Conservation (phyloP, 1,139 yeast genomes). For the Yamadazyma sp. region DNA sequence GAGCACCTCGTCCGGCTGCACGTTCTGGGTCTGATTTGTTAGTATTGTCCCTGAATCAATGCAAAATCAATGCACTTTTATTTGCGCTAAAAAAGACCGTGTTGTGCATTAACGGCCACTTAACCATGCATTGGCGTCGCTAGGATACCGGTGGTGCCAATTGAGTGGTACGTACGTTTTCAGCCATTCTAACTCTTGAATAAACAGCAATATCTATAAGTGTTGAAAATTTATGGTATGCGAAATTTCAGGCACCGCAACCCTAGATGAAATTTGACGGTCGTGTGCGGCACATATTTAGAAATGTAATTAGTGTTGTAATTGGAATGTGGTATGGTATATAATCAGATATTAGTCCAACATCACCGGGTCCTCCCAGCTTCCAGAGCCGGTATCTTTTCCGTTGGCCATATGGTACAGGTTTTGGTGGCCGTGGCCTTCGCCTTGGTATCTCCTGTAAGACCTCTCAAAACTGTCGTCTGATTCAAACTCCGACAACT, state of each 20-base stretch:
- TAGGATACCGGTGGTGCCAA: too few relatives aligned
- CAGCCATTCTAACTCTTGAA: slow-evolving; percentile 1
- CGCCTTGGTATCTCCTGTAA: slow-evolving; percentile 4
- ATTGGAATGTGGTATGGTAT: too few relatives aligned
- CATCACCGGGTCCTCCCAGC: slow-evolving; percentile 40
- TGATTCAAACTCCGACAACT: slow-evolving; percentile 2
- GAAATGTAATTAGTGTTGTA: too few relatives aligned
- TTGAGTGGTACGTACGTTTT: background rate
- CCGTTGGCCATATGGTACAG: too few relatives aligned
- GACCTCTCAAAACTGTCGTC: slow-evolving; percentile 6
- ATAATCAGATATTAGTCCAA: too few relatives aligned
- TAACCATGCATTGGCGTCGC: too few relatives aligned
- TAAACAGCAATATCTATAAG: background rate
- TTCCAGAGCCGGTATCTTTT: slow-evolving; percentile 34
- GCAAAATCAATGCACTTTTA: too few relatives aligned
- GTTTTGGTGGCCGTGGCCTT: slow-evolving; percentile 1
- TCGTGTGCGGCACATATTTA: background rate
- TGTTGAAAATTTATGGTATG: slow-evolving; percentile 1
- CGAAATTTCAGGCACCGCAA: slow-evolving; percentile 5
- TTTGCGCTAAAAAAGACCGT: too few relatives aligned
- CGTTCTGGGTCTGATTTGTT: slow-evolving; percentile 1
- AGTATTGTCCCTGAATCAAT: slow-evolving; percentile 1
- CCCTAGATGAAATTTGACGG: slow-evolving; percentile 1
- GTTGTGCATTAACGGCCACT: too few relatives aligned
- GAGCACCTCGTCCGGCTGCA: slow-evolving; percentile 26